Base-by-base conservation (phyloP, 2,329 filamentous ascomycete genomes). In the Eutypella sp. region DNA sequence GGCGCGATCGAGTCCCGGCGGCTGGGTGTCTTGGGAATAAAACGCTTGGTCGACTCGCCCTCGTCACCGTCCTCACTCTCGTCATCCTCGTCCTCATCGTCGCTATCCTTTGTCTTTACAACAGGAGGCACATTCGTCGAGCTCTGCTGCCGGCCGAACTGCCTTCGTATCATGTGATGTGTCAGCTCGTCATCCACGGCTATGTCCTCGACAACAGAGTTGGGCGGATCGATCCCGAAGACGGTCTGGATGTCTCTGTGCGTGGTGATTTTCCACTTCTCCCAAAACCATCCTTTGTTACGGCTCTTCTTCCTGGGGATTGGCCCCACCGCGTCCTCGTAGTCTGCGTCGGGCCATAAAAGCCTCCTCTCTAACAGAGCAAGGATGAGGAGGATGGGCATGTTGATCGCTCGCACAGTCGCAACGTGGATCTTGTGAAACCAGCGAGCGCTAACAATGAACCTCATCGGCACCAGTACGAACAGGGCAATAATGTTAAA, bases 341-440 rank as follows among this genome's bases (percentile, higher is more conserved):
- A 56, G 18, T 59, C 48, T 22, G 59, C 56, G 56, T 57, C 49
- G 2, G 65, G 65, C 85, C 86, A 89, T 15, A 91, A 74, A 9
- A 81, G 71, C 5, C 78, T 76, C 42, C 89, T 81, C 65, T 95
- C 89, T 50, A 83, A 76, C 18, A 83, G 67, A 16, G 83, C 81
- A 49, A 95, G 86, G 48, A 85, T 56, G 4, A 92, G 73, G 2
- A 95, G 73, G 5, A 91, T 70, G 0, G 89, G 89, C 2, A 87
- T 73, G 63, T 93, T 93, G 57, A 91, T 75, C 8, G 82, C 68
- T 31, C 87, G 82, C 19, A 93, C 84, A 9, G 80, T 79, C 47
- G 82, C 80, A 47, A 95, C 87, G 61, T 95, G 90, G 58, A 92
- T 86, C 67, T 92, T 93, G 71, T 95, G 89, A 61, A 93, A 93